These are phyloP conservation scores for Chloridella minuta DNA, from an alignment of 352 stramenopile genomes.

Conservation along the genomic window DNA sequence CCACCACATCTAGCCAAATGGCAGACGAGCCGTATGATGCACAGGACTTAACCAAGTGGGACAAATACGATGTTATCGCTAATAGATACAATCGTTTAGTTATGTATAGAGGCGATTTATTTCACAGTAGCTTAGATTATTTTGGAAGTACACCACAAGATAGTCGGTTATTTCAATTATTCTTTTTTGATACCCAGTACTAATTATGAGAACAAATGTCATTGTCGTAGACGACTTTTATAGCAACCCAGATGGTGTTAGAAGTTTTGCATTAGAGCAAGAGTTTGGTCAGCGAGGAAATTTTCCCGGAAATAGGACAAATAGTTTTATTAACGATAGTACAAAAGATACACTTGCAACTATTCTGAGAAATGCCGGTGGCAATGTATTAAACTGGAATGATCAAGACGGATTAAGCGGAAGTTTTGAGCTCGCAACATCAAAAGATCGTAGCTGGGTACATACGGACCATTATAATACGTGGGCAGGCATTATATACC, in stretches of 20 bases:
- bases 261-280: background rate
- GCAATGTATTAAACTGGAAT: background rate
- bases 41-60: no score
- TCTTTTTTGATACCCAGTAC: no score
- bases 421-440: background rate
- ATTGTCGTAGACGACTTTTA: conserved; percentile 10
- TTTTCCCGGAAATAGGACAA: background rate
- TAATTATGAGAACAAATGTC: background rate
- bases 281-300: background rate
- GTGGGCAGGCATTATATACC: background rate
- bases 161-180: no score
- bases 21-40: no score
- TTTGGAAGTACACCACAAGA: no score
- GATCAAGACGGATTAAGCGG: background rate
- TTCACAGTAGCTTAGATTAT: no score
- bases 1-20: no score
- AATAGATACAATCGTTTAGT: no score
- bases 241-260: background rate
- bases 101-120: no score
- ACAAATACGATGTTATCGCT: no score
- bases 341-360: background rate
- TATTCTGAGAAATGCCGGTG: background rate
- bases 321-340: background rate
- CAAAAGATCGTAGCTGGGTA: background rate
- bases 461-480: background rate